Evolutionary conservation across 2,329 filamentous ascomycete genomes (phyloP).

Genomic region (Microcyclospora tardicrescens): DNA sequence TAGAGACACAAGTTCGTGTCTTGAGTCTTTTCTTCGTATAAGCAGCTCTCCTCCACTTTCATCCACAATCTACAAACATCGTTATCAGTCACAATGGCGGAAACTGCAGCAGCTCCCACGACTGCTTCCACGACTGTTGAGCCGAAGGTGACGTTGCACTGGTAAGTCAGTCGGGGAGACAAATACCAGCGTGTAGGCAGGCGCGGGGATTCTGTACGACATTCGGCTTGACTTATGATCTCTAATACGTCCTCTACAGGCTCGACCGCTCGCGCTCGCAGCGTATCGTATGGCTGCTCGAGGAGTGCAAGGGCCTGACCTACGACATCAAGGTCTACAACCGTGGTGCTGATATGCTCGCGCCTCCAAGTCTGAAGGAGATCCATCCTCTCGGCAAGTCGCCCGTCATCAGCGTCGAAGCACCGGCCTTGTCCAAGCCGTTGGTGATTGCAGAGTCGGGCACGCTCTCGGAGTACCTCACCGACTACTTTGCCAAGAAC

Average conservation of each 20-base stretch:
- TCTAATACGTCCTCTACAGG: slow-evolving; percentile 36
- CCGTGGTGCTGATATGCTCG: slow-evolving; percentile 50
- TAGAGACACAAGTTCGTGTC: no score
- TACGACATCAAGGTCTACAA: slow-evolving; percentile 75
- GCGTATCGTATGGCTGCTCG: slow-evolving; percentile 72
- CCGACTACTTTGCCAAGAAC: slow-evolving; percentile 48
- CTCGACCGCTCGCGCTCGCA: slow-evolving; percentile 72
- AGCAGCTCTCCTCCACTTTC: no score
- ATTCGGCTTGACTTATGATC: background rate
- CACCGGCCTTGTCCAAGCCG: slow-evolving; percentile 30
- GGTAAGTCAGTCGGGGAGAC: slow-evolving; percentile 30
- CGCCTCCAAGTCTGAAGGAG: slow-evolving; percentile 61
- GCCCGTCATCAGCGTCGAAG: slow-evolving; percentile 57
- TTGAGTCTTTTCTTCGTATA: no score
- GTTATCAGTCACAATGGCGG: no score
- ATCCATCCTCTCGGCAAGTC: slow-evolving; percentile 81
- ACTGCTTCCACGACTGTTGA: slow-evolving; percentile 5
- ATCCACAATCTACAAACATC: no score
- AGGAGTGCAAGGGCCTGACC: slow-evolving; percentile 58
- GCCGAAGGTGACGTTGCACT: slow-evolving; percentile 51
- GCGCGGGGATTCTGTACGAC: background rate
- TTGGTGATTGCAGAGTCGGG: slow-evolving; percentile 69
- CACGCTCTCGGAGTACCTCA: slow-evolving; percentile 69
- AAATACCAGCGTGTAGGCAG: background rate
- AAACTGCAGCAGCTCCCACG: no score